Evolutionary conservation across 805 yeast species (phyloP), one percentile per base, ranked within the genome.

Genomic region (Saccharomyces mikatae): DNA sequence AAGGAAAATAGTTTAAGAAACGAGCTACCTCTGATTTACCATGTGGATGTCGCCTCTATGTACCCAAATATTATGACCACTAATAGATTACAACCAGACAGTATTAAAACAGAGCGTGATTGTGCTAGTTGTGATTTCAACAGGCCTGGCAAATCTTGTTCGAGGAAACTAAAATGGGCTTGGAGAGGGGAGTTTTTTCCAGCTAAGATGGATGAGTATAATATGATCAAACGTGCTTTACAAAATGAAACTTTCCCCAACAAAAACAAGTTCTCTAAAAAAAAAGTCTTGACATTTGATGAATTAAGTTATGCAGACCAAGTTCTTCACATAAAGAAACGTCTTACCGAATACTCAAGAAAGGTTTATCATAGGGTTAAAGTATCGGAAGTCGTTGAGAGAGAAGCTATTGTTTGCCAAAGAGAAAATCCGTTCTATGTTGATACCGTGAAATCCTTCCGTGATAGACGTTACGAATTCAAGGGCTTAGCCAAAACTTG

Each of bases 11-110:
- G 92, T 0, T 76, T 76, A 41, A 76, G 97, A 60, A 68, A 69
- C 11, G 98, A 94, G 63, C 74, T 75, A 10, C 99, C 99, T 0
- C 74, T 88, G 49, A 94, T 94, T 58, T 94, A 95, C 64, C 99
- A 94, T 66, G 96, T 95, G 41, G 99, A 94, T 75, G 99, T 94
- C 51, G 97, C 99, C 0, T 94, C 99, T 1, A 94, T 94, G 99
- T 94, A 94, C 66, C 99, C 99, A 5, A 94, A 94, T 66, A 94
- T 94, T 68, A 94, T 94, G 98, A 89, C 96, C 6, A 87, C 98
- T 0, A 94, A 94, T 71, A 82, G 99, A 66, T 76, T 94, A 52
- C 99, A 94, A 69, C 99, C 99, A 0, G 99, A 94, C 71, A 91
- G 98, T 3, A 92, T 94, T 89, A 91, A 94, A 60, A 75, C 86